Conservation (phyloP, 768 basidiomycete genomes). For the Tephrocybe sp. region DNA sequence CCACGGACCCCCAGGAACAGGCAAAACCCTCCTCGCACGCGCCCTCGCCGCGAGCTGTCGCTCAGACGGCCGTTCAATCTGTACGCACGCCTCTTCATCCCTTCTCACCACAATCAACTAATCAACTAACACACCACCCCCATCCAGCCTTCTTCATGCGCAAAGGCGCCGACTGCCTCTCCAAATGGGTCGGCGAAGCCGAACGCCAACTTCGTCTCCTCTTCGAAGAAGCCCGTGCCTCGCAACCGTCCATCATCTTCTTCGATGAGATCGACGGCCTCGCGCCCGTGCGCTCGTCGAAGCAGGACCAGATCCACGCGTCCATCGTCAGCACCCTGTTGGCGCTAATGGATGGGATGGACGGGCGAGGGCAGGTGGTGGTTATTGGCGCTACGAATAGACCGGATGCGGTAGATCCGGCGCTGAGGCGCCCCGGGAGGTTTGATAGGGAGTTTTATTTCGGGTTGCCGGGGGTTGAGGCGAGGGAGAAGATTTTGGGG, state of each 20-base stretch:
- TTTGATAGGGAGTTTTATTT: conserved; percentile 99
- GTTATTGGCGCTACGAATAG: conserved; percentile 98
- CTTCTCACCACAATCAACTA: not conserved
- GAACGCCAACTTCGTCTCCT: conserved; percentile 92
- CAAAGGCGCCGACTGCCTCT: conserved; percentile 96
- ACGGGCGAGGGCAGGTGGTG: conserved; percentile 94
- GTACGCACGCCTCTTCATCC: conserved; percentile 43
- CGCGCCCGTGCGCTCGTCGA: conserved; percentile 96
- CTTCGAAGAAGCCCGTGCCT: conserved; percentile 92
- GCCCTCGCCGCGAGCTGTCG: conserved; percentile 93
- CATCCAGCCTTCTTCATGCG: conserved; percentile 96
- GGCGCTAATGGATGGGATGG: conserved; percentile 99
- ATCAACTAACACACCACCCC: not conserved
- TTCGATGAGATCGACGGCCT: conserved; percentile 99
- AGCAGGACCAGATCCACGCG: conserved; percentile 98
- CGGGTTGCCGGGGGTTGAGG: conserved; percentile 80
- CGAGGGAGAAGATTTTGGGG: conserved; percentile 81
- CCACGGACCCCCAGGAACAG: conserved; percentile 98
- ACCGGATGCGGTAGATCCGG: conserved; percentile 97
- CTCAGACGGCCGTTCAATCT: conserved; percentile 81
- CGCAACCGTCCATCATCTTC: conserved; percentile 97
- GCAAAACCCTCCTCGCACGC: conserved; percentile 91
- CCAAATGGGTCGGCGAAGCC: conserved; percentile 99
- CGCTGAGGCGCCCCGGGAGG: conserved; percentile 87
- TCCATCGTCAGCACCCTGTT: conserved; percentile 95